A percentile compares a stretch with the other conserved stretches of the same genome.
phyloP scores from a whole-genome alignment of 805 yeast genomes.

The Metschnikowia cerradonensis region DNA sequence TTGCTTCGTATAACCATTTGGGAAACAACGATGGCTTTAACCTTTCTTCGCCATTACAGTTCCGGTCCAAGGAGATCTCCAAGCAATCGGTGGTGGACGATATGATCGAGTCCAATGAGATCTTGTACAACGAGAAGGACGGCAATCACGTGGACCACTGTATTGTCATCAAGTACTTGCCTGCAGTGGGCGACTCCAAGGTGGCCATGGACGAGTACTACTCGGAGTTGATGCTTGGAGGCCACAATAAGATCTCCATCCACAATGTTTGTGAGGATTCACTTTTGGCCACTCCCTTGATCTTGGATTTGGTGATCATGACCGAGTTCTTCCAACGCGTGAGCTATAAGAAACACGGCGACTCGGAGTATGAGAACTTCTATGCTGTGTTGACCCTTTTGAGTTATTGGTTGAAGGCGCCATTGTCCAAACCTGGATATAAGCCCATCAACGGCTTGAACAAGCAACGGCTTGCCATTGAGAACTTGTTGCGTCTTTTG shows the following conservation, averaged over 20 bases:
- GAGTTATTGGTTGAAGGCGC: constrained; percentile 96
- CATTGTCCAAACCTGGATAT: constrained; percentile 85
- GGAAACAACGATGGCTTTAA: constrained; percentile 97
- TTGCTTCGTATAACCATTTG: constrained; percentile 93
- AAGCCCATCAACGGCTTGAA: constrained; percentile 89
- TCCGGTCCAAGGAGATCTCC: constrained; percentile 92
- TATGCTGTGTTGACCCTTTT: constrained; percentile 84
- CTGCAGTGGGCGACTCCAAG: constrained; percentile 93
- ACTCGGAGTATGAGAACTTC: constrained; percentile 54
- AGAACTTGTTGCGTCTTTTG: constrained; percentile 82
- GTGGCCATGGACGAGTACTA: constrained; percentile 99
- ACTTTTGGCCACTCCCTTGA: constrained; percentile 88
- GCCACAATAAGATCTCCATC: constrained; percentile 89
- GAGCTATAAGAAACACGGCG: constrained; percentile 58
- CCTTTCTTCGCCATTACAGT: constrained; percentile 86
- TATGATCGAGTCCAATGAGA: constrained; percentile 81
- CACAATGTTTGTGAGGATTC: constrained; percentile 98
- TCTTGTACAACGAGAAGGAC: constrained; percentile 73
- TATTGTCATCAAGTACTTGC: constrained; percentile 89
- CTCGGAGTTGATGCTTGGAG: constrained; percentile 95
- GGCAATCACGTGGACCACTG: constrained; percentile 87
- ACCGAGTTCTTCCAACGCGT: constrained; percentile 89
- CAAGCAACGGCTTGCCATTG: constrained; percentile 91
- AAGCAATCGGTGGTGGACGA: constrained; percentile 92
- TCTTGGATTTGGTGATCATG: constrained; percentile 85